Evolutionary conservation across 2,329 filamentous ascomycete genomes (phyloP), one percentile per base, ranked within the genome.

Genomic region (Lomentospora prolificans): DNA sequence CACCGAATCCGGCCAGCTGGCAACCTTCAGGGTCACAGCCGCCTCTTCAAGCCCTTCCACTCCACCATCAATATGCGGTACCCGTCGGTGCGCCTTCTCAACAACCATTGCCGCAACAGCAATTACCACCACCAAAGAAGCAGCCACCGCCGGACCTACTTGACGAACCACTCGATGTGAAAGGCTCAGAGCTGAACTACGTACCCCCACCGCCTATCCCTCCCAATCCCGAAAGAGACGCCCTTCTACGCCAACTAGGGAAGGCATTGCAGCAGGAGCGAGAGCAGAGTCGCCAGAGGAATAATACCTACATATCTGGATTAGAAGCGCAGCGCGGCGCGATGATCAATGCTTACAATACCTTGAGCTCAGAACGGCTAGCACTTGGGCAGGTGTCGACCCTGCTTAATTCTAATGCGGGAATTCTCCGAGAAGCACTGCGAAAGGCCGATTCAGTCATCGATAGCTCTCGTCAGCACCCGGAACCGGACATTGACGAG

Each of bases 171-270:
- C 68, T 83, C 12, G 75, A 75, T 8, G 68, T 81, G 24, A 63
- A 73, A 14, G 71, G 79, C 10, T 75, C 80, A 2, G 69, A 74
- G 1, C 67, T 72, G 3, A 71, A 74, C 0, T 72, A 77, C 22
- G 66, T 83, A 6, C 78, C 86, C 4, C 82, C 90, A 1, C 92
- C 94, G 0, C 91, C 92, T 0, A 90, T 96, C 30, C 92, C 94
- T 0, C 91, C 90, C 0, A 99, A 99, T 64, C 94, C 94, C 0
- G 90, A 97, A 70, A 96, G 96, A 67, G 90, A 97, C 68, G 86
- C 87, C 19, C 80, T 97, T 14, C 78, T 96, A 3, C 79, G 80
- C 55, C 87, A 90, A 48, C 79, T 97, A 28, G 90, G 86, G 33
- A 75, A 79, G 56, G 81, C 84, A 0, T 75, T 97, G 3, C 76